Evolutionary conservation across 83 land plant genomes (phyloP), one percentile per base, ranked within the genome.

Genomic region (Thuja plicata): DNA sequence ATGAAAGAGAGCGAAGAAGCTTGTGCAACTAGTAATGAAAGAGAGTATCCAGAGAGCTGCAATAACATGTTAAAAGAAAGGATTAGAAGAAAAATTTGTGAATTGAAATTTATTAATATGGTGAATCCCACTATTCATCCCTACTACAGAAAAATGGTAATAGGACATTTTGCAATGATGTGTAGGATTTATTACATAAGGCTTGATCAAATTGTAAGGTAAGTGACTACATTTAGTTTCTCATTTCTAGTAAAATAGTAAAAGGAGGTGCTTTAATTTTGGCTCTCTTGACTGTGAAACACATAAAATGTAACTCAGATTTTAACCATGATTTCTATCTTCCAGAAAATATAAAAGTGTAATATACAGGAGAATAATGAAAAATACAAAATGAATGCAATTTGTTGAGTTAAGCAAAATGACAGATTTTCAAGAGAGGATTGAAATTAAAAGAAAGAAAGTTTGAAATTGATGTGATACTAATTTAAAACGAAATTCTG

Each of bases 1-100:
- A 85, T 95, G 93, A 82, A 93, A 88, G 86, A 95, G 88, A 38
- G 95, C 92, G 90, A 95, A 41, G 90, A 95, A 95, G 85, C 90
- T 91, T 84, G 87, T 90, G 85, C 92, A 92, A 54, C 90, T 92
- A 2, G 95, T 94, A 84, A 93, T 27, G 0, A 91, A 46, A 46
- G 95, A 95, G 4, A 95, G 83, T 66, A 93, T 16, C 94, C 94
- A 93, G 41, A 95, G 89, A 35, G 92, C 94, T 60, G 91, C 92
- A 89, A 92, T 81, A 35, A 92, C 93, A 95, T 94, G 89, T 38
- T 21, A 43, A 13, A 57, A 19, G 46, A 8, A 80, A 78, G 50
- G 50, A 76, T 87, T 50, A 83, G 54, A 76, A n/a, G 24, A 45
- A 83, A 1, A 13, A 30, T 83, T 80, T 3, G 30, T 80, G 46